Percentiles rank a stretch among this genome's conserved stretches.
These are phyloP conservation scores for Scedosporium aurantiacum DNA, from an alignment of 2,329 filamentous ascomycete species.

Conservation along the genomic window DNA sequence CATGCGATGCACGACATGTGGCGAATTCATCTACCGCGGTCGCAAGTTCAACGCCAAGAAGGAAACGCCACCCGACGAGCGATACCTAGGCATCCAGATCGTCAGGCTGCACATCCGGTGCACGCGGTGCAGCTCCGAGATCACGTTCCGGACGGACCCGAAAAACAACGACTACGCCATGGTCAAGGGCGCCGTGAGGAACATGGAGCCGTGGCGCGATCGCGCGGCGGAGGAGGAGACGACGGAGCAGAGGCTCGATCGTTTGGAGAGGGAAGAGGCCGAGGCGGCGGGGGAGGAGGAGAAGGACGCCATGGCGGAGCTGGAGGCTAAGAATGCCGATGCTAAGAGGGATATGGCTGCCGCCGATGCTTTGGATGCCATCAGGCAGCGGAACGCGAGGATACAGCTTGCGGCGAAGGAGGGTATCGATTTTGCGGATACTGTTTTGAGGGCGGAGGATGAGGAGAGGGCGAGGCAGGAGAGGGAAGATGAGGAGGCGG, in stretches of 20 bases:
- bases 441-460: constrained; percentile 42
- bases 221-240: constrained; percentile 58
- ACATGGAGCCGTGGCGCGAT: constrained; percentile 82
- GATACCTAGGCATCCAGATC: constrained; percentile 79
- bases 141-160: constrained; percentile 89
- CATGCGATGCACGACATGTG: constrained; percentile 35
- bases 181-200: constrained; percentile 75
- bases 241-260: constrained; percentile 75
- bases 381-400: constrained; percentile 79
- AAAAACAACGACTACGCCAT: constrained; percentile 85
- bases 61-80: constrained; percentile 77
- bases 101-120: constrained; percentile 51
- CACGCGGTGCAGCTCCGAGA: constrained; percentile 74
- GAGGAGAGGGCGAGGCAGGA: constrained; percentile 57
- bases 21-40: constrained; percentile 82
- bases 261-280: constrained; percentile 65
- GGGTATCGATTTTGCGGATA: constrained; percentile 45
- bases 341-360: constrained; percentile 94
- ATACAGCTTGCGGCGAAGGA: constrained; percentile 67
- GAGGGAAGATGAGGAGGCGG: constrained; percentile 72
- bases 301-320: constrained; percentile 83
- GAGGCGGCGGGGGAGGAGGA: constrained; percentile 56
- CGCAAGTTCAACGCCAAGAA: constrained; percentile 95
- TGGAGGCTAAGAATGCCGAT: constrained; percentile 88
- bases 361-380: constrained; percentile 91